Evolutionary conservation across 1,284 basidiomycete genomes (phyloP).

Genomic region (Apiotrichum laibachii): DNA sequence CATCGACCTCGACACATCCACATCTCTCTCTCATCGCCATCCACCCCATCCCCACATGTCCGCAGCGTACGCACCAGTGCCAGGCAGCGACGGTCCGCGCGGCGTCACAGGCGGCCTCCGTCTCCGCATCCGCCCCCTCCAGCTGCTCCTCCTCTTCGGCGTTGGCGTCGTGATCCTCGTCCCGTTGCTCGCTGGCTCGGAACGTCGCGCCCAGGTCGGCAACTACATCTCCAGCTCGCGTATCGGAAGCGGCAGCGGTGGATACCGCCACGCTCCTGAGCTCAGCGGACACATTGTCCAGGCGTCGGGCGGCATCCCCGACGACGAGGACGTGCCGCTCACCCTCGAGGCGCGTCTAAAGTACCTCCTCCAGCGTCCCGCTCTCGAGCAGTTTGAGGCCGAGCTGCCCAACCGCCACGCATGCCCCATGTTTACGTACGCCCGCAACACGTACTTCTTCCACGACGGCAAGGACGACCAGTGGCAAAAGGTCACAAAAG

Average conservation of each 20-base stretch:
- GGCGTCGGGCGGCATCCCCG: conserved; percentile 34
- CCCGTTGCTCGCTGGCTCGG: conserved; percentile 13
- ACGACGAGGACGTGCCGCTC: conserved; percentile 30
- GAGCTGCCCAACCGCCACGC: conserved; percentile 40
- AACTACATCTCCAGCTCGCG: conserved; percentile 6
- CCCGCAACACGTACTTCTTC: conserved; percentile 49
- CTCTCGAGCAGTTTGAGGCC: conserved; percentile 45
- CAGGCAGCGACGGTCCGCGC: background rate
- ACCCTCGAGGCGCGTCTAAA: conserved; percentile 39
- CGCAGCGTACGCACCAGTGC: conserved; percentile 5
- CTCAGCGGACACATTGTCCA: conserved; percentile 24
- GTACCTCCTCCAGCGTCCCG: conserved; percentile 36
- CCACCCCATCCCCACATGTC: conserved; percentile 1
- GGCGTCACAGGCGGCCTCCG: conserved; percentile 12
- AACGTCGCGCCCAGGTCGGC: conserved; percentile 10
- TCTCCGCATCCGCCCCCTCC: conserved; percentile 17
- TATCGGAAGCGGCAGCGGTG: background rate
- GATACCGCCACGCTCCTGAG: background rate
- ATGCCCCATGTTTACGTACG: conserved; percentile 46
- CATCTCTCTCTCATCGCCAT: background rate
- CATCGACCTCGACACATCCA: background rate
- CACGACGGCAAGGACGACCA: conserved; percentile 44
- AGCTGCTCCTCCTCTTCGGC: conserved; percentile 17
- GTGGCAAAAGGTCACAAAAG: conserved; percentile 43
- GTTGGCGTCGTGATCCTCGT: conserved; percentile 18